Percentiles rank a stretch among this genome's conserved stretches.
phyloP scores from a whole-genome alignment of 2,329 filamentous ascomycete genomes.

The Calonectria montana region DNA sequence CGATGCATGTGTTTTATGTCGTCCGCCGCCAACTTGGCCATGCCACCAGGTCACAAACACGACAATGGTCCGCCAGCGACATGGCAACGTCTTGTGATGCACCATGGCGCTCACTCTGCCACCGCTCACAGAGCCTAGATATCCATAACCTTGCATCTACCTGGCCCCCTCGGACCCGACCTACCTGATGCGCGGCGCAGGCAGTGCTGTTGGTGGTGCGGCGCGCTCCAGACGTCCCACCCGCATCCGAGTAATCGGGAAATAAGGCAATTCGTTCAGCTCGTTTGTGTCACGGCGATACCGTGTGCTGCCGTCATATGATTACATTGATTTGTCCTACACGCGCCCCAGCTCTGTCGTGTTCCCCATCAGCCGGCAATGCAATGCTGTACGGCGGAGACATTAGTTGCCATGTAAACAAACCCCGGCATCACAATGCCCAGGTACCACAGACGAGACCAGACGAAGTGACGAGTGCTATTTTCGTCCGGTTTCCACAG shows the following conservation, averaged over 20 bases:
- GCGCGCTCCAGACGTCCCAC: conserved; percentile 10
- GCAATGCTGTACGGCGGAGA: conserved; percentile 7
- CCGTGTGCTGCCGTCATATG: background rate
- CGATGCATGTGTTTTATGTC: background rate
- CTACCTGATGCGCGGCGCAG: background rate
- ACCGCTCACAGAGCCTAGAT: background rate
- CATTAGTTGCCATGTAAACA: background rate
- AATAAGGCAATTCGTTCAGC: conserved; percentile 5
- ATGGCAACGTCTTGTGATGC: background rate
- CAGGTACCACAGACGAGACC: background rate
- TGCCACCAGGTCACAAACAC: conserved; percentile 1
- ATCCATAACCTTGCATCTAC: conserved; percentile 16
- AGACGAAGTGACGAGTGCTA: conserved; percentile 14
- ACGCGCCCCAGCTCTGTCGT: background rate
- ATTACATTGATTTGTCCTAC: background rate
- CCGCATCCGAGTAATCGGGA: conserved; percentile 23
- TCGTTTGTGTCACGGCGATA: conserved; percentile 3
- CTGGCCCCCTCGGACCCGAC: background rate
- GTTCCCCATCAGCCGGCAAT: background rate
- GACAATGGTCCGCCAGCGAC: background rate
- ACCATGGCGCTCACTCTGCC: conserved; percentile 3
- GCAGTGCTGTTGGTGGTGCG: background rate
- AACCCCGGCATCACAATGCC: background rate
- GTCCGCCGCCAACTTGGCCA: background rate
- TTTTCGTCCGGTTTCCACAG: conserved; percentile 1